Evolutionary conservation across 169 alveolate species (phyloP).

Genomic region (Amoebophrya sp.): DNA sequence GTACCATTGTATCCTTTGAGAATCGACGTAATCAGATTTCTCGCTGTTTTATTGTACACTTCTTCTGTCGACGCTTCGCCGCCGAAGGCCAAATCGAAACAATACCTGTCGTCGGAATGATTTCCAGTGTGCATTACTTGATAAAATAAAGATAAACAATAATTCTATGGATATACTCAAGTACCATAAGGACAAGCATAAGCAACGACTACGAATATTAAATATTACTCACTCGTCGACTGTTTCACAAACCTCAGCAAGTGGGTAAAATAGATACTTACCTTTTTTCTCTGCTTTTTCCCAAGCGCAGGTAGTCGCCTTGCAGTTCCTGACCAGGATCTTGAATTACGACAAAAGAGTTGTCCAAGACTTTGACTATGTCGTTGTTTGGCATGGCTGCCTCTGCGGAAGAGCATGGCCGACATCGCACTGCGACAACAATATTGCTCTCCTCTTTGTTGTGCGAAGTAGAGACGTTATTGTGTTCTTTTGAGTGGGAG

Average conservation of each 20-base stretch:
- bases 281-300: slow-evolving; percentile 33
- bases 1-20: slow-evolving; percentile 82
- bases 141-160: background rate
- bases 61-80: slow-evolving; percentile 64
- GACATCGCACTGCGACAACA: slow-evolving; percentile 49
- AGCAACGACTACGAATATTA: no score
- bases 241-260: no score
- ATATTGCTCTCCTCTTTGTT: slow-evolving; percentile 42
- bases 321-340: slow-evolving; percentile 37
- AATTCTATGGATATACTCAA: background rate
- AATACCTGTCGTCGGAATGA: slow-evolving; percentile 35
- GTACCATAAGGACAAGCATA: no score
- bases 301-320: slow-evolving; percentile 46
- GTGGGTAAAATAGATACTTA: no score
- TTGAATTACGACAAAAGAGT: slow-evolving; percentile 35
- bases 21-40: slow-evolving; percentile 72
- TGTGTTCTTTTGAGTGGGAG: no score
- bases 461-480: no score
- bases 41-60: slow-evolving; percentile 72
- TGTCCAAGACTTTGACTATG: slow-evolving; percentile 33
- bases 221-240: no score
- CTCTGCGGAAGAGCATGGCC: slow-evolving; percentile 38
- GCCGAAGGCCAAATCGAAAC: slow-evolving; percentile 82
- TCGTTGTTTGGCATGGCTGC: background rate
- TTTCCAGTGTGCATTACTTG: no score